Percentiles rank a stretch among this genome's conserved stretches.
These are phyloP conservation scores for Pichia gijzeniarum DNA, from an alignment of 805 yeast genomes.

Conservation along the genomic window DNA sequence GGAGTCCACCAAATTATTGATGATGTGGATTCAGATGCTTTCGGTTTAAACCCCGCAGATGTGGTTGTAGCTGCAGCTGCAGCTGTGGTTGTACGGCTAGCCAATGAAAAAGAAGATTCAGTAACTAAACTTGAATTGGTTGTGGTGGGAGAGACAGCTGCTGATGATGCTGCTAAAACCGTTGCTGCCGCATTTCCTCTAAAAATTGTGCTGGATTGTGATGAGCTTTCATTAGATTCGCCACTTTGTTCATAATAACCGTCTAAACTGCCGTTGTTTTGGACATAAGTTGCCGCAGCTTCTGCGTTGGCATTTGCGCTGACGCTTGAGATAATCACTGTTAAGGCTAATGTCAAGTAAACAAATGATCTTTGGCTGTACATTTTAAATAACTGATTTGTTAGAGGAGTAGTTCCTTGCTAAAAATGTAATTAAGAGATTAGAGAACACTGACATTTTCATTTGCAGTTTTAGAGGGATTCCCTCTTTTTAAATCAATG, in stretches of 20 bases:
- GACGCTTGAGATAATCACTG: not conserved
- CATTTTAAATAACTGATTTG: no score
- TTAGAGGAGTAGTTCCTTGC: no score
- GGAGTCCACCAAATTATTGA: constrained; percentile 3
- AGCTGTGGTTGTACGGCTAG: no score
- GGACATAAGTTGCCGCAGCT: not conserved
- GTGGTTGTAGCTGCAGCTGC: not conserved
- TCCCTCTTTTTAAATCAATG: no score
- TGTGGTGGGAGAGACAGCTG: constrained; percentile 4
- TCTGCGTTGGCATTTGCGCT: not conserved
- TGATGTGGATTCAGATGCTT: not conserved
- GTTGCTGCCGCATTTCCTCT: constrained; percentile 1
- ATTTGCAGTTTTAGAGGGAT: no score
- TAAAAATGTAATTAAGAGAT: no score
- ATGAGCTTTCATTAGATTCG: not conserved
- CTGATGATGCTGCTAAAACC: constrained; percentile 3
- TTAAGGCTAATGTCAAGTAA: not conserved
- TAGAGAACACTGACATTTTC: no score
- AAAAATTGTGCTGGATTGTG: not conserved
- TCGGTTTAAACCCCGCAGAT: no score
- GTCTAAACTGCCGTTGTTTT: constrained; percentile 10
- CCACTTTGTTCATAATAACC: constrained; percentile 4
- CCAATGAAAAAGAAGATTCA: not conserved
- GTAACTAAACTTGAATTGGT: not conserved
- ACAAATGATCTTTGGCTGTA: no score